Base-by-base conservation (phyloP, 257 asterid genomes). In the Ligustrum vulgare region DNA sequence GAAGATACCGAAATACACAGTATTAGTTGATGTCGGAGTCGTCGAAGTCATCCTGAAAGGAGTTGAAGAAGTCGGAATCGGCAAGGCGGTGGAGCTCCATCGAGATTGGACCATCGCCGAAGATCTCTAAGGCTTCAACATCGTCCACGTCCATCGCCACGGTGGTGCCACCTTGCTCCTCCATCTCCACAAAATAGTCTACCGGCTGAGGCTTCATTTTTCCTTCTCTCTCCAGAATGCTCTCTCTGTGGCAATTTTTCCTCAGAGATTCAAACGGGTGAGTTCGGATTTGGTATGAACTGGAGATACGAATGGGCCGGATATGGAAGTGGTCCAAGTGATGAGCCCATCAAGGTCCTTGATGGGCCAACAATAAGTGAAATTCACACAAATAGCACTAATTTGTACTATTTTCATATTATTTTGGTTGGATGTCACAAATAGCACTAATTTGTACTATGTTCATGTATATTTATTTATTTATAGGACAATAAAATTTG, bases 111-210 rank as follows among this genome's bases (percentile, higher is more conserved):
- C 83, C 81, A 2, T 79, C 87, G 28, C 84, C 84, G 54, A 84
- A 82, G 33, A 83, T 41, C 18, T 86, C 90, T 23, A 80, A 76
- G 2, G 86, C 74, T 8, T 86, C 90, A 13, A 80, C 78, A 7
- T 86, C 90, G 47, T 86, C 90, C 0, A 86, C 88, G 74, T 86
- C 88, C 90, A 86, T 86, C 4, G 88, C 88, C 67, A 84, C 82
- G 0, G 90, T 74, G 5, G 83, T n/a, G 4, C 82, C 82, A 0
- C 67, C 67, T 0, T 83, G 85, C 71, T 84, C 88, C 9, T 86
- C 90, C 63, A 79, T 54, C 13, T 84, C 88, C 10, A 70, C 79
- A 25, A 72, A 72, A 66, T 72, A 81, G 34, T 84, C 88, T 32
- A 75, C 72, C 18, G 86, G 83, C 78, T 78, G 71, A 5, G 83